phyloP scores from a whole-genome alignment of 2,329 filamentous ascomycete genomes.

The Alternaria dauci region DNA sequence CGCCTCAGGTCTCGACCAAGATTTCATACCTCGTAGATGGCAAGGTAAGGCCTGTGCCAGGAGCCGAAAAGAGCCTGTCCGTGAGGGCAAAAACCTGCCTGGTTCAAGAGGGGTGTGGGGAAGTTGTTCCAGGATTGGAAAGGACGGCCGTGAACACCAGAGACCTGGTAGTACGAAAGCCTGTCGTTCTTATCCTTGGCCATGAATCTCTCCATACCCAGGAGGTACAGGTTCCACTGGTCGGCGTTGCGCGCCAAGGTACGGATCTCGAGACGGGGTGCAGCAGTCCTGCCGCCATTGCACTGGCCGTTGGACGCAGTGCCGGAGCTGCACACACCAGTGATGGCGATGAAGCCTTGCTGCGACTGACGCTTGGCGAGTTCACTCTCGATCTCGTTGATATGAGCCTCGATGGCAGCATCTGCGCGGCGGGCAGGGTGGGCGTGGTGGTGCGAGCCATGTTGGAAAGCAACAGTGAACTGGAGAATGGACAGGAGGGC shows the following conservation, averaged over 20 bases:
- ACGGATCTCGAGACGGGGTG: slow-evolving; percentile 70
- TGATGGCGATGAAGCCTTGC: slow-evolving; percentile 34
- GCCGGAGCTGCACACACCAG: slow-evolving; percentile 38
- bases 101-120: slow-evolving; percentile 55
- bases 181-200: slow-evolving; percentile 68
- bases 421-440: slow-evolving; percentile 27
- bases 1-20: neutral
- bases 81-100: slow-evolving; percentile 78
- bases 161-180: slow-evolving; percentile 79
- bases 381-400: slow-evolving; percentile 34
- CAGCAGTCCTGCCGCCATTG: slow-evolving; percentile 39
- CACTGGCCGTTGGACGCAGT: slow-evolving; percentile 36
- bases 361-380: slow-evolving; percentile 37
- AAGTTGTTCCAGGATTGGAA: slow-evolving; percentile 64
- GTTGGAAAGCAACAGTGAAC: slow-evolving; percentile 40
- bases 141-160: slow-evolving; percentile 83
- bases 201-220: slow-evolving; percentile 77
- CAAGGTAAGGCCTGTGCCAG: slow-evolving; percentile 85
- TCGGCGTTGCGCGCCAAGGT: slow-evolving; percentile 68
- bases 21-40: slow-evolving; percentile 63
- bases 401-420: slow-evolving; percentile 32
- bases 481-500: slow-evolving; percentile 46
- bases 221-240: slow-evolving; percentile 78
- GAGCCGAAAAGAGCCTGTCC: slow-evolving; percentile 76
- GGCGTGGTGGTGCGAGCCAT: slow-evolving; percentile 34